phyloP scores from a whole-genome alignment of 2,329 filamentous ascomycete genomes.

The Aureobasidium sp. region DNA sequence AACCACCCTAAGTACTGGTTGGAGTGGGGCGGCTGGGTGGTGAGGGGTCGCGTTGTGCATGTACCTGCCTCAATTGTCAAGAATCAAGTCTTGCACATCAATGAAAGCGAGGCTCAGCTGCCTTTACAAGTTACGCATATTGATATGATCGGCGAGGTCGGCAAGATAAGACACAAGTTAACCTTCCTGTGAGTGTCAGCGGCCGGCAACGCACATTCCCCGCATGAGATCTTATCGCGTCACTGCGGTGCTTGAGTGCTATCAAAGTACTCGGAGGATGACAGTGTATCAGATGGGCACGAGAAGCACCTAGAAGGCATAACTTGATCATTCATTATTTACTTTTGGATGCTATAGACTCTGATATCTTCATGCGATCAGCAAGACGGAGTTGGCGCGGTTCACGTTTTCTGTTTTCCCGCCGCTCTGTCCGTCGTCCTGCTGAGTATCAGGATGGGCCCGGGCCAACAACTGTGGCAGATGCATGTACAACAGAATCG shows the following conservation, averaged over 20 bases:
- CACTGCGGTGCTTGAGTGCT: neutral
- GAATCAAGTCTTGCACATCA: neutral
- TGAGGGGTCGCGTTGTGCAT: neutral
- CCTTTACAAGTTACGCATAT: neutral
- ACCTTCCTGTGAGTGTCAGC: neutral
- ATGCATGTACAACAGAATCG: neutral
- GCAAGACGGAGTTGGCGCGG: neutral
- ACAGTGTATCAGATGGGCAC: neutral
- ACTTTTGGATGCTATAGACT: constrained; percentile 6
- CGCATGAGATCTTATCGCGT: neutral
- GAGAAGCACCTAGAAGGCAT: neutral
- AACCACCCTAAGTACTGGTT: neutral
- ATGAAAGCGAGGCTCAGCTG: neutral
- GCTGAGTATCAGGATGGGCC: neutral
- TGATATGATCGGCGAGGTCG: neutral
- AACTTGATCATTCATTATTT: neutral
- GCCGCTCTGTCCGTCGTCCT: neutral
- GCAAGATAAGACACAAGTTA: neutral
- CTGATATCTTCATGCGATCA: neutral
- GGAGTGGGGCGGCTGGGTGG: neutral
- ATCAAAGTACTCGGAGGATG: neutral
- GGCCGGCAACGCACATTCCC: neutral
- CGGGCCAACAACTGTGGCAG: neutral
- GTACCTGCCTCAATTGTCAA: neutral
- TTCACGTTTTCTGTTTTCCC: neutral